These are phyloP conservation scores for Phyllostachys edulis DNA, from an alignment of 176 grass and related monocot genomes.

Conservation along the genomic window DNA sequence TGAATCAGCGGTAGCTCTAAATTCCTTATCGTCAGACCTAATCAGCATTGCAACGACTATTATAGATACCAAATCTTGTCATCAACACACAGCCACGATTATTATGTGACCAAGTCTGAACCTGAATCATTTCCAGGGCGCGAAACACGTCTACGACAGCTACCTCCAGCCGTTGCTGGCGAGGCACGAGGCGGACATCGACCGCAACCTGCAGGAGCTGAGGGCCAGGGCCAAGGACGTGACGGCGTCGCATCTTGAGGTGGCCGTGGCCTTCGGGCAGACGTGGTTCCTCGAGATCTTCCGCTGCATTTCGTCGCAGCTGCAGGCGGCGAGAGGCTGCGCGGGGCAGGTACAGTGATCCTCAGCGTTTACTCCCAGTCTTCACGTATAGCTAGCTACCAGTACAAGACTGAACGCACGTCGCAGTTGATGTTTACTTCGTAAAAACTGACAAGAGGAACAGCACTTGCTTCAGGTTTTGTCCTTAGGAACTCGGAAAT, in stretches of 20 bases:
- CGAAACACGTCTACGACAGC: constrained; percentile 51
- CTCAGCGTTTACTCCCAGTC: too few relatives aligned
- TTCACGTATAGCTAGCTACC: constrained; percentile 4
- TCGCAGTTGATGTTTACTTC: neutral
- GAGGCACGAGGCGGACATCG: constrained; percentile 65
- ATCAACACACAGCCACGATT: too few relatives aligned
- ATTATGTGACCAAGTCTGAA: neutral
- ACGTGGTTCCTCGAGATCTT: constrained; percentile 29
- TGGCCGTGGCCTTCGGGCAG: constrained; percentile 31
- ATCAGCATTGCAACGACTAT: too few relatives aligned
- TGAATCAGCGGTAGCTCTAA: too few relatives aligned
- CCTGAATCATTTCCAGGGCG: constrained; percentile 41
- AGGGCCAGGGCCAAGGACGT: constrained; percentile 43
- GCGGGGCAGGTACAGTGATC: constrained; percentile 26
- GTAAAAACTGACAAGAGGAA: neutral
- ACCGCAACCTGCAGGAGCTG: constrained; percentile 50
- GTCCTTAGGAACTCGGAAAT: neutral
- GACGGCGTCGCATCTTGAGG: constrained; percentile 35
- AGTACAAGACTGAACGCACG: neutral
- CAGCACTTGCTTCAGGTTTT: neutral
- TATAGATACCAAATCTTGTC: too few relatives aligned
- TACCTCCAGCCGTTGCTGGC: constrained; percentile 53
- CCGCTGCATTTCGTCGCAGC: constrained; percentile 28
- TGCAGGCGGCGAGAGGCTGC: constrained; percentile 23
- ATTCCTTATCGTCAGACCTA: too few relatives aligned